Conservation (phyloP, 768 basidiomycete species). For the Hygrocybe coccinea region DNA sequence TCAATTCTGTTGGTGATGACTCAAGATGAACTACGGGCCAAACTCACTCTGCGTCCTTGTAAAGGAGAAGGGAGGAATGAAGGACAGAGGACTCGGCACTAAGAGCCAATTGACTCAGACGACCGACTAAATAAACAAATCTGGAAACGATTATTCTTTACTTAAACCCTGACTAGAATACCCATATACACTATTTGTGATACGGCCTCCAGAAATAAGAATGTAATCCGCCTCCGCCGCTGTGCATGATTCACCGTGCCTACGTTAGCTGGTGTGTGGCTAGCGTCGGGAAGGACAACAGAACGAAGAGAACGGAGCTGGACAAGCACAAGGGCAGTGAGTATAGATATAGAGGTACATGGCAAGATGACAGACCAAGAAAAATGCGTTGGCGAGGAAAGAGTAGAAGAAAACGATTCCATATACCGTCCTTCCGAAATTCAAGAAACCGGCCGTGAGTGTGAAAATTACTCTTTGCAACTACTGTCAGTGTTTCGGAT, state of each 20-base stretch:
- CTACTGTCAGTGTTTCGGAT: neutral
- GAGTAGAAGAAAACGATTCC: conserved; percentile 74
- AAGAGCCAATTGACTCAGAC: too few relatives aligned
- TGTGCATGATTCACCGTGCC: conserved; percentile 72
- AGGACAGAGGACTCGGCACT: too few relatives aligned
- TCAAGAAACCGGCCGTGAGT: conserved; percentile 65
- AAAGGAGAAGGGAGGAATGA: too few relatives aligned
- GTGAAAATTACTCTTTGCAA: conserved; percentile 73
- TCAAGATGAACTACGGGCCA: too few relatives aligned
- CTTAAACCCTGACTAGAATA: conserved; percentile 55
- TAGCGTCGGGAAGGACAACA: conserved; percentile 80
- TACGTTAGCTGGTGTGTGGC: conserved; percentile 36
- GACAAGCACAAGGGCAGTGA: neutral
- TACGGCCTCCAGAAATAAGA: conserved; percentile 82
- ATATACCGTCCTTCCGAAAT: conserved; percentile 58
- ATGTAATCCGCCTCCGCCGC: conserved; percentile 78
- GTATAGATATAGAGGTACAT: neutral
- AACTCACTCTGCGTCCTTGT: too few relatives aligned
- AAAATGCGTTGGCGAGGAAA: conserved; percentile 88
- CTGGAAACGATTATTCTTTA: too few relatives aligned
- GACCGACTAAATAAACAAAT: too few relatives aligned
- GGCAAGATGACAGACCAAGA: conserved; percentile 61
- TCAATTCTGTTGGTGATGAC: too few relatives aligned
- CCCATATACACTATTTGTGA: conserved; percentile 84
- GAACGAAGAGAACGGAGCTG: conserved; percentile 92